Evolutionary conservation across 2,329 filamentous ascomycete species (phyloP), one percentile per base, ranked within the genome.

Genomic region (Aspergillus aculeatinus): DNA sequence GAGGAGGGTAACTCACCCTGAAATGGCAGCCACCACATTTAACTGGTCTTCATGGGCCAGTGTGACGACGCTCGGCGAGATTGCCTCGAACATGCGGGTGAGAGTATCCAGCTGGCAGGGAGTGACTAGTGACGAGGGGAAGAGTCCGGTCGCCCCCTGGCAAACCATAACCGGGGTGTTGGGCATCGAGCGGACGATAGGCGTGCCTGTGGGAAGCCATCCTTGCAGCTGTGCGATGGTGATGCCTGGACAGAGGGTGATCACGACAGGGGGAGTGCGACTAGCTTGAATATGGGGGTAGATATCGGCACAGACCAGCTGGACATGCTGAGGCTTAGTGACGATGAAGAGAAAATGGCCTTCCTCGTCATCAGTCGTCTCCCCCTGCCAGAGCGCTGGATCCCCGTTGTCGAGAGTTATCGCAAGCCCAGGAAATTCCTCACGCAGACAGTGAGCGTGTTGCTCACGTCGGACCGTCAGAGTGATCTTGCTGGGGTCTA

Each of bases 141-240:
- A 54, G 51, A 54, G 51, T 19, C 51, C 51, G 31, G 51, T 54
- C 11, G 51, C 51, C 5, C 51, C 51, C 35, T 54, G 51, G 23
- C 51, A 42, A 35, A 54, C 21, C 51, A 42, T 42, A 14, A 54
- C 51, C 31, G 51, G 51, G 7, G 51, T 54, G 35, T 54, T 54
- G 19, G 51, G 51, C 51, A 54, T 54, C 21, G 51, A 54, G n/a
- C 51, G 51, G 11, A 54, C 51, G 25, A 54, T 54, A 4, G 51
- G 31, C 19, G 51, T 54, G 11, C 51, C 51, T n/a, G 51, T 44
- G 12, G 51, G 51, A 7, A 54, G 51, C 51, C 51, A 54, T 14
- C 31, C 51, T 29, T 54, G 51, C 31, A 54, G 16, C 23, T 47
- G 51, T 19, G 31, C 39, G 33, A 54, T 42, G 31, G 51, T 54